phyloP scores from a whole-genome alignment of 2,329 filamentous ascomycete species.

The Penicillium psychrosexuale region DNA sequence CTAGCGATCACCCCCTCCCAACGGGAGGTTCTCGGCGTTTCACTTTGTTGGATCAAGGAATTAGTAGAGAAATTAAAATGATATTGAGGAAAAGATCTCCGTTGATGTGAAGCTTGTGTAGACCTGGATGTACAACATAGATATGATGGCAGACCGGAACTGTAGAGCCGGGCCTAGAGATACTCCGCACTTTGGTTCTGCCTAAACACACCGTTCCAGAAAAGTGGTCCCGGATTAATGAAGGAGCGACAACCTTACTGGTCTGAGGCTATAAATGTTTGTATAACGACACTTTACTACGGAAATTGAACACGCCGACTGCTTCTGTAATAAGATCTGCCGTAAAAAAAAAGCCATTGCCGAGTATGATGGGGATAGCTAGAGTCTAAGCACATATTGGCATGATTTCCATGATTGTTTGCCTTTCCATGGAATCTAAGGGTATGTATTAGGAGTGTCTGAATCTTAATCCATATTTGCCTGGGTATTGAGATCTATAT shows the following conservation, averaged over 20 bases:
- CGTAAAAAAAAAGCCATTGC: no score
- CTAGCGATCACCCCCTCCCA: constrained; percentile 32
- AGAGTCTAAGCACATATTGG: background rate
- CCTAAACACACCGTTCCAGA: background rate
- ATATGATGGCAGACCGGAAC: constrained; percentile 1
- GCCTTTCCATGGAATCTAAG: background rate
- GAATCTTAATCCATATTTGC: background rate
- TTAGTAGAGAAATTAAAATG: background rate
- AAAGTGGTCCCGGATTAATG: background rate
- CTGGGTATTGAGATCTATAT: background rate
- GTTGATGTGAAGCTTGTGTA: background rate
- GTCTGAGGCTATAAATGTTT: background rate
- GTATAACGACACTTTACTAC: background rate
- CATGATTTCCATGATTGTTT: background rate
- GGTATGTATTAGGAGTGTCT: background rate
- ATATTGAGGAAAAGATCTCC: background rate
- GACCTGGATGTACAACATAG: background rate
- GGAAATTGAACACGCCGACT: background rate
- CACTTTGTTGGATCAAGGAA: background rate
- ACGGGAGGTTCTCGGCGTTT: constrained; percentile 13
- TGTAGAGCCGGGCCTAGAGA: constrained; percentile 1
- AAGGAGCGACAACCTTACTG: background rate
- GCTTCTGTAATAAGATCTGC: background rate
- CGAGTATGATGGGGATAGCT: background rate
- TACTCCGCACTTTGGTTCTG: constrained; percentile 5